phyloP scores from a whole-genome alignment of 306 rosid species.

The Vicia villosa region DNA sequence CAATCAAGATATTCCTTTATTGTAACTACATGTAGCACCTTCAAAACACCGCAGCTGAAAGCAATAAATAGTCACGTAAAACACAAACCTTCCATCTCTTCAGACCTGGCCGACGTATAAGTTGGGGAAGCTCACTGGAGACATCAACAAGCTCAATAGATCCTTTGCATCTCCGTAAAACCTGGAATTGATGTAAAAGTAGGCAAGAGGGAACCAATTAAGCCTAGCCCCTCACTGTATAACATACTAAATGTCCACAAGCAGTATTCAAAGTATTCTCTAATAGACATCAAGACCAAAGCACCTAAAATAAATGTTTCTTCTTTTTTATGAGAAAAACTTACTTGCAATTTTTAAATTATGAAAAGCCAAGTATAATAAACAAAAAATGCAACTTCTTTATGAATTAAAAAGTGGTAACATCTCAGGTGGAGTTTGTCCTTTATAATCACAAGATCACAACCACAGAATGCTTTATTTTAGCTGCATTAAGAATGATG shows the following conservation, averaged over 20 bases:
- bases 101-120: slow-evolving; percentile 77
- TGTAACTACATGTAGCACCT: slow-evolving; percentile 13
- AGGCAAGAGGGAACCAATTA: not conserved
- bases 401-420: slow-evolving; percentile 5
- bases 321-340: not conserved
- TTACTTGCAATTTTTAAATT: not conserved
- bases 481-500: not conserved
- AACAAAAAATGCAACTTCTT: slow-evolving; percentile 15
- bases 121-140: slow-evolving; percentile 77
- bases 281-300: not conserved
- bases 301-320: not conserved
- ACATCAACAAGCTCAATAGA: slow-evolving; percentile 81
- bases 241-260: slow-evolving; percentile 9
- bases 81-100: slow-evolving; percentile 78
- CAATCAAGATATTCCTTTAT: slow-evolving; percentile 7
- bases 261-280: slow-evolving; percentile 2
- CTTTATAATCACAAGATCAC: slow-evolving; percentile 4
- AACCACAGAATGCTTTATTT: slow-evolving; percentile 11
- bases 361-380: not conserved
- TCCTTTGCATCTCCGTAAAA: slow-evolving; percentile 71
- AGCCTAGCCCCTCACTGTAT: not conserved
- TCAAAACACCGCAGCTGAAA: slow-evolving; percentile 20
- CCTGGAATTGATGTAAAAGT: slow-evolving; percentile 47
- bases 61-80: slow-evolving; percentile 10
- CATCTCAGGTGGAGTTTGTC: slow-evolving; percentile 18